Base-by-base conservation (phyloP, 2,329 filamentous ascomycete genomes). In the Paecilomyces dactylethromorphus region DNA sequence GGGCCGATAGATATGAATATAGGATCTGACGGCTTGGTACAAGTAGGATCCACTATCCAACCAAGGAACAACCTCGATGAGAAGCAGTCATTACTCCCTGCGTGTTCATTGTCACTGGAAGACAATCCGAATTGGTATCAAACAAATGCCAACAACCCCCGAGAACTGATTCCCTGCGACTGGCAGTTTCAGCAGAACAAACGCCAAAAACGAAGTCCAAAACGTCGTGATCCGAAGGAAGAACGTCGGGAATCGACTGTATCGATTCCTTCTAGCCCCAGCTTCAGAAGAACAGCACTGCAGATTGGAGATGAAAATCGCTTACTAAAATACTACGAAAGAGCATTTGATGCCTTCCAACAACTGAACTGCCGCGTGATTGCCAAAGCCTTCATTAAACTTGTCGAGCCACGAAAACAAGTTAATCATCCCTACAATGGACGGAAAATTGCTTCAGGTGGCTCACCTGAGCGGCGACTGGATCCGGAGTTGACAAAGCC, bases 401-500 rank as follows among this genome's bases (percentile, higher is more conserved):
- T 72, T 22, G 73, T 77, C 26, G 74, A 78, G 59, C 77, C 76
- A 11, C 71, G 73, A 33, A 79, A 79, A 65, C 76, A 79, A 63
- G 72, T 73, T 22, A 73, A 72, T 12, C 70, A 77, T 62, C 77
- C 77, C 8, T 79, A 79, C 59, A 79, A 78, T 67, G 77, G 77
- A 12, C 68, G 73, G 13, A 66, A 63, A 52, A 64, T 64, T 52
- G 55, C 63, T 15, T 62, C 60, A 26, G 22, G 50, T 32, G 64
- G 65, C 53, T 63, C 65, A 1, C 62, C 63, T 13, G 65, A 64
- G 35, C 68, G 71, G 33, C 65, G 63, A 5, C 64, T 68, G 15
- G 74, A 79, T 61, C 69, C 72, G 3, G 71, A 76, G 58, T 65
- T 69, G 56, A 79, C 76, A 11, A 76, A 73, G 51, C 77, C 77